phyloP scores from a whole-genome alignment of 2,329 filamentous ascomycete species.

The Harringtonia aguacate region DNA sequence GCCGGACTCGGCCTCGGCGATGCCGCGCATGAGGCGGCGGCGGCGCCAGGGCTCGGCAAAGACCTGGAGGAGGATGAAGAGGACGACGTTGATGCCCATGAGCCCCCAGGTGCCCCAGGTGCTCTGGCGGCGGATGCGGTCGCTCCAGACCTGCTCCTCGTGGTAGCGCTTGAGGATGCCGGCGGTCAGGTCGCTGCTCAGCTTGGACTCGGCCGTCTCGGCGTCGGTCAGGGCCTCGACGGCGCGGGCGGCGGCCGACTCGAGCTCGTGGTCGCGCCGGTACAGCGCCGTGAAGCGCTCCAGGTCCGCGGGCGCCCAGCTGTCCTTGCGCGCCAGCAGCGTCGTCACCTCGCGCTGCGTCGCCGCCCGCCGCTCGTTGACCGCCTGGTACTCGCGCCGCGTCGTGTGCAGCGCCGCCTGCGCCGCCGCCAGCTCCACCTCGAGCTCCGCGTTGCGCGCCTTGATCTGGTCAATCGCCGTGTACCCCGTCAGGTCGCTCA shows the following conservation, averaged over 20 bases:
- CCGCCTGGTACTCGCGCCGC: slow-evolving; percentile 69
- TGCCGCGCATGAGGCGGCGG: slow-evolving; percentile 66
- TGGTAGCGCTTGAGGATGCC: slow-evolving; percentile 88
- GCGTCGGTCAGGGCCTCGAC: slow-evolving; percentile 62
- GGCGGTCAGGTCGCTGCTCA: slow-evolving; percentile 64
- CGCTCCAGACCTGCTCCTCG: slow-evolving; percentile 98
- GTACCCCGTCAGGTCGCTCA: slow-evolving; percentile 94
- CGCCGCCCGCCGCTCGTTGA: slow-evolving; percentile 70
- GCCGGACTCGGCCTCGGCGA: slow-evolving; percentile 66
- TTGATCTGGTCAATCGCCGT: slow-evolving; percentile 83
- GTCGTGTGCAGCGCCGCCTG: slow-evolving; percentile 58
- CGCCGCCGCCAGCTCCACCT: slow-evolving; percentile 44
- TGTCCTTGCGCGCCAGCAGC: slow-evolving; percentile 85
- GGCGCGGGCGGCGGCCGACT: slow-evolving; percentile 66
- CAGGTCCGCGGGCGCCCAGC: slow-evolving; percentile 76
- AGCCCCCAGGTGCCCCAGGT: slow-evolving; percentile 98
- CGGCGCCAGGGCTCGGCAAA: slow-evolving; percentile 90
- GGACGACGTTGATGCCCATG: slow-evolving; percentile 90
- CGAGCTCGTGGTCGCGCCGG: slow-evolving; percentile 84
- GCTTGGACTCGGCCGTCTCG: slow-evolving; percentile 70
- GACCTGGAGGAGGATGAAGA: slow-evolving; percentile 79
- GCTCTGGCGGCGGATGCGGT: slow-evolving; percentile 89
- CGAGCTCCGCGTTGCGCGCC: slow-evolving; percentile 59
- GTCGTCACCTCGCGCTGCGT: slow-evolving; percentile 95
- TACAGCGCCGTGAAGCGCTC: slow-evolving; percentile 93